Evolutionary conservation across 2,329 filamentous ascomycete genomes (phyloP).

Genomic region (Fusarium sp.): DNA sequence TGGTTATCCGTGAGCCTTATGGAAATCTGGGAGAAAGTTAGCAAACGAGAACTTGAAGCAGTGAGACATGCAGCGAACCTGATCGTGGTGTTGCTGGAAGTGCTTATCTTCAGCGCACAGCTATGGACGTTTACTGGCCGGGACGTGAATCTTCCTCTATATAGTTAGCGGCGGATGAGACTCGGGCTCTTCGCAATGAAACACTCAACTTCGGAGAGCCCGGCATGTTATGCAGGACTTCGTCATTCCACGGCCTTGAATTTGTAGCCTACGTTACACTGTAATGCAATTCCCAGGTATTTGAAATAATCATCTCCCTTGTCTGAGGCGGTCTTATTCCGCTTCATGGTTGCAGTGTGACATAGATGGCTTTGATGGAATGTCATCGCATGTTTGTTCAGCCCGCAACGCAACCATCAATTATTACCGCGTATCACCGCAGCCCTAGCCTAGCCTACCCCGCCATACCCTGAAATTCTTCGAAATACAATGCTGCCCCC

Average conservation of each 20-base stretch:
- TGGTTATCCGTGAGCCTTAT: too few species aligned
- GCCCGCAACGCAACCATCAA: neutral
- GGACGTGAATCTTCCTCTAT: neutral
- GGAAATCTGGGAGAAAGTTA: too few species aligned
- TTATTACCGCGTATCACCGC: neutral
- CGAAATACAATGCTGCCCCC: neutral
- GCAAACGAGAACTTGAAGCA: too few species aligned
- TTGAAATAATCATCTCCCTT: too few species aligned
- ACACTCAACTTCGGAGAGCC: neutral
- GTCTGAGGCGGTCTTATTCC: neutral
- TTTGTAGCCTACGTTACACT: neutral
- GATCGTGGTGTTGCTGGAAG: too few species aligned
- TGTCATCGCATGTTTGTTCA: neutral
- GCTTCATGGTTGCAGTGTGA: neutral
- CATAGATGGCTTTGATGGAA: neutral
- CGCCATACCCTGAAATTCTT: neutral
- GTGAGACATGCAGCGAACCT: too few species aligned
- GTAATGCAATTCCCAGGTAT: neutral
- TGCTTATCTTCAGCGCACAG: too few species aligned
- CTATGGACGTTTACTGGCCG: neutral
- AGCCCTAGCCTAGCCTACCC: neutral
- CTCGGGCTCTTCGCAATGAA: neutral
- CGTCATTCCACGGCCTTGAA: neutral
- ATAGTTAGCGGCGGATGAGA: neutral
- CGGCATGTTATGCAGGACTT: neutral